Base-by-base conservation (phyloP, 164 flowering plant genomes). In the Piper longum region DNA sequence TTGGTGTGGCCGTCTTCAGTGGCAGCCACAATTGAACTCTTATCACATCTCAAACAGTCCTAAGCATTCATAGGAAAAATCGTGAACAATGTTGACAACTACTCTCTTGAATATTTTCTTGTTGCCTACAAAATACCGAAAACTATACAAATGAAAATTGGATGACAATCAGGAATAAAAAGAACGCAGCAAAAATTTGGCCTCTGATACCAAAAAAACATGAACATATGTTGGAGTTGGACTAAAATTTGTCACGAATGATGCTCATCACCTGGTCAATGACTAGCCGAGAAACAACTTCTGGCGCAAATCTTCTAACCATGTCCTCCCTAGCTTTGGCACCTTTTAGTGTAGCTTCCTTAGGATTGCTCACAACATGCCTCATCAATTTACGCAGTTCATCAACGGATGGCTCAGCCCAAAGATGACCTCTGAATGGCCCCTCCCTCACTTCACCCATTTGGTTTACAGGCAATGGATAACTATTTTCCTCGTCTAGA, bases 391-490 rank as follows among this genome's bases (percentile, higher is more conserved):
- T 62, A 57, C 71, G 72, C 63, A 84, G 76, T 74, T 71, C 63
- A 64, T 71, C 73, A 4, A 74, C 76, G 48, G 87, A 86, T 16
- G 96, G 96, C 60, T 88, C 91, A 58, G 91, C 91, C 91, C 96
- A 86, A 16, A 76, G 61, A 80, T 88, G 91, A 61, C 91, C 88
- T 68, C 71, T 73, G 63, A 88, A 86, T 4, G 96, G 91, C 18
- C 86, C 96, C 69, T 86, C 88, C 51, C 4, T 72, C 6, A 88
- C 89, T 70, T 79, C 84, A 70, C 81, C 79, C 88, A 83, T 78
- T 56, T 70, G 66, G 45, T 81, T 85, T 56, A 83, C 82, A 3
- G 75, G 74, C 79, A 86, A 71, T 0, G 85, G 91, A 62, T 82
- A 86, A 66, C 89, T 68, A 64, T 88, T 88, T 61, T 81, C 80